Evolutionary conservation across 192 early-diverging fungal genomes (phyloP), one percentile per base, ranked within the genome.

Genomic region (Tieghemiomyces parasiticus): DNA sequence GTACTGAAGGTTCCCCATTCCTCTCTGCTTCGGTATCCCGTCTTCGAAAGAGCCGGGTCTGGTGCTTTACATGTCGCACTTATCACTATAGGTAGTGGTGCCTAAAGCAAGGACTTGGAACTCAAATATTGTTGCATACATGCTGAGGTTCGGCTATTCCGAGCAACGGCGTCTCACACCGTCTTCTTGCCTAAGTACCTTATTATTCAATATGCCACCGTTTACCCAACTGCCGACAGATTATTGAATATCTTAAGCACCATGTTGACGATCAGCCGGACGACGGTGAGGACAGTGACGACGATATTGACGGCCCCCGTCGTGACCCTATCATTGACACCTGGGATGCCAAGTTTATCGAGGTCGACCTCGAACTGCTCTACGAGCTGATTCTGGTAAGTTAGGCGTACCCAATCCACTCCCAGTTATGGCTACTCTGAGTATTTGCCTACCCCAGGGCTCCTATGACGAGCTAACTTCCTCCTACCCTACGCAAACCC

Each of bases 231-330:
- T 59, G 22, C 42, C 24, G 19, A 0, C 56, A 81, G 79, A 77
- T 92, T 20, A 84, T 92, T 49, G 85, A 89, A 68, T 92, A 86
- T 79, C 88, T 85, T 62, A 78, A 76, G 59, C 80, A 89, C 67
- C 89, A 92, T 65, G 68, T 73, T 50, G 71, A 80, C 50, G 89
- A 92, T 72, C 83, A 75, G 51, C 69, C 63, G 38, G 71, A 77
- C 26, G 75, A 73, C 35, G 58, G 63, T 29, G 58, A 46, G 22
- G 35, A 58, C 26, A 28, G 26, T 26, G 77, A 78, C 66, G 78
- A 80, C 34, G 64, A 71, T 14, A 63, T 65, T 35, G 74, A 80
- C 50, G 67, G 62, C 38, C 81, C 78, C 30, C 74, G 76, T 65
- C 78, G 81, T 62, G 78, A 78, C 14, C 82, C 81, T 54, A 84